Conservation (phyloP, 805 yeast genomes). For the Hanseniaspora jakobsenii region DNA sequence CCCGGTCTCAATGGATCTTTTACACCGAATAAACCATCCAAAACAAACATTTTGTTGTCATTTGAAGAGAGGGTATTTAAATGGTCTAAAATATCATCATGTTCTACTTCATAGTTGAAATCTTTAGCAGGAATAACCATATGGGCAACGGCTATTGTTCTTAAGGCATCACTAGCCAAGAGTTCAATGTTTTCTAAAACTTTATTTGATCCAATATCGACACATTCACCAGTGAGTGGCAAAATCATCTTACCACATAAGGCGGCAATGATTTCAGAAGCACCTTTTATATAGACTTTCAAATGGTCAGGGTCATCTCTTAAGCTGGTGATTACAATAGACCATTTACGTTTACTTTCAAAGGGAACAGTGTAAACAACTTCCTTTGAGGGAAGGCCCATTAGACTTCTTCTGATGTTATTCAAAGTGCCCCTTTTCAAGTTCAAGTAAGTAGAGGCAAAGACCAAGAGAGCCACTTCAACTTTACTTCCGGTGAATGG, state of each 20-base stretch:
- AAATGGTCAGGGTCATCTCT: constrained; percentile 30
- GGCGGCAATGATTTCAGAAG: constrained; percentile 73
- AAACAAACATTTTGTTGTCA: constrained; percentile 34
- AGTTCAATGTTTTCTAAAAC: constrained; percentile 33
- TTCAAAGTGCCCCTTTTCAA: constrained; percentile 37
- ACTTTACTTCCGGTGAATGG: constrained; percentile 86
- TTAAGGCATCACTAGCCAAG: constrained; percentile 66
- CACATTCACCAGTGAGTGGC: constrained; percentile 25
- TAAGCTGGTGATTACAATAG: constrained; percentile 56
- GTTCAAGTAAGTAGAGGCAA: constrained; percentile 50
- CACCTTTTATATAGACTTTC: constrained; percentile 76
- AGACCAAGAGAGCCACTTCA: constrained; percentile 70
- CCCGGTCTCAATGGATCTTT: constrained; percentile 90
- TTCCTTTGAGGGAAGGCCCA: constrained; percentile 26
- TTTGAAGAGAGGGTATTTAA: no score
- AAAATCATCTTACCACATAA: constrained; percentile 37
- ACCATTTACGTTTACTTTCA: constrained; percentile 88
- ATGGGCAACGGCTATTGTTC: constrained; percentile 85
- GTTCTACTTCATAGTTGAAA: neutral
- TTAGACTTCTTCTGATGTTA: constrained; percentile 30
- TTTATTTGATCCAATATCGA: constrained; percentile 17
- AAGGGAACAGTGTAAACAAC: constrained; percentile 73
- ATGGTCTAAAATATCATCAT: constrained; percentile 3
- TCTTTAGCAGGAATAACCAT: constrained; percentile 38
- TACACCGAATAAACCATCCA: constrained; percentile 78